Evolutionary conservation across 139 green algal genomes (phyloP).

Genomic region (Trebouxia sp.): DNA sequence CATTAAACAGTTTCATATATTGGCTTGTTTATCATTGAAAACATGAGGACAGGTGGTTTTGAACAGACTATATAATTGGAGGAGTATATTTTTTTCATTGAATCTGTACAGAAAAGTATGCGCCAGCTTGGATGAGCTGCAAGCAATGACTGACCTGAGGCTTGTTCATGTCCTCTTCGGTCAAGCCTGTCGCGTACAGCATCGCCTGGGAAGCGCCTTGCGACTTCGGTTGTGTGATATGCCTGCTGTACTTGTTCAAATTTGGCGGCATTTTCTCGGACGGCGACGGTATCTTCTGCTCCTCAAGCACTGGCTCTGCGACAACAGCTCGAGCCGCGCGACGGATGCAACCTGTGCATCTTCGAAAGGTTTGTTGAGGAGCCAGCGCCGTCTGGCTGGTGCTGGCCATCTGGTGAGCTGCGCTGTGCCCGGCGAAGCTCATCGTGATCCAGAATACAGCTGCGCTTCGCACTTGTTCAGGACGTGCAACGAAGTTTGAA

Average conservation of each 20-base stretch:
- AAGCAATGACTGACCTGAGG: slow-evolving; percentile 70
- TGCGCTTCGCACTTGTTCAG: no score
- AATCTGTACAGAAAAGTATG: no score
- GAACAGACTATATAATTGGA: no score
- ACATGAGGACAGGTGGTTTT: no score
- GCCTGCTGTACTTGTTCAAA: slow-evolving; percentile 93
- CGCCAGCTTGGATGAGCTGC: no score
- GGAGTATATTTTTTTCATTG: no score
- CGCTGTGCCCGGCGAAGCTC: background rate
- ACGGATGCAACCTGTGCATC: background rate
- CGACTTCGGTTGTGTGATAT: slow-evolving; percentile 96
- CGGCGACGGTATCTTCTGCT: background rate
- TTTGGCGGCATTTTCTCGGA: background rate
- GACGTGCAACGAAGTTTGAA: no score
- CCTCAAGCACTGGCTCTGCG: background rate
- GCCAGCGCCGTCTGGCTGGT: background rate
- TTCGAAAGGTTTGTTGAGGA: background rate
- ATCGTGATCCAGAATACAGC: no score
- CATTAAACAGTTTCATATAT: no score
- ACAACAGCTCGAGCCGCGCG: background rate
- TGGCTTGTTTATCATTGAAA: no score
- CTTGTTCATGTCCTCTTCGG: slow-evolving; percentile 94
- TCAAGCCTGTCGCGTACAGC: slow-evolving; percentile 95
- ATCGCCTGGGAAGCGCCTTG: slow-evolving; percentile 98
- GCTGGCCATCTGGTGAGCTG: background rate